phyloP scores from a whole-genome alignment of 75 land plant genomes.

The Cunninghamia lanceolata region DNA sequence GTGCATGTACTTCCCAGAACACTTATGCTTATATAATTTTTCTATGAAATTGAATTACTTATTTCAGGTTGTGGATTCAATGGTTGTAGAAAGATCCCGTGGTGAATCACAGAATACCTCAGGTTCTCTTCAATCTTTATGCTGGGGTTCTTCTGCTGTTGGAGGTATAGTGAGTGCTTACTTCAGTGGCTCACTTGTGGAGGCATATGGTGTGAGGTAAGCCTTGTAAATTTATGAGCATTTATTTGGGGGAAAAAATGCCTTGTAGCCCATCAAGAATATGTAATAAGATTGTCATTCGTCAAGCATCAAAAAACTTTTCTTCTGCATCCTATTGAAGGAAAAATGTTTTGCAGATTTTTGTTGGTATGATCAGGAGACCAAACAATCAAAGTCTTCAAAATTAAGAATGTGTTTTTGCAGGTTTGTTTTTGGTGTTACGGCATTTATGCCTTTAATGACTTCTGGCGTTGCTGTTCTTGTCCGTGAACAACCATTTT shows the following conservation, averaged over 20 bases:
- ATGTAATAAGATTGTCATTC: neutral
- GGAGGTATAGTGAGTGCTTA: slow-evolving; percentile 98
- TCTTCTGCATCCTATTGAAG: neutral
- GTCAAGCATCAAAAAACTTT: slow-evolving; percentile 2
- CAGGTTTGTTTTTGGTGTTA: slow-evolving; percentile 98
- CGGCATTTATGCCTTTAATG: slow-evolving; percentile 85
- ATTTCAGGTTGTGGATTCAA: slow-evolving; percentile 94
- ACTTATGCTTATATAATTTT: neutral
- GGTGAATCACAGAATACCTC: slow-evolving; percentile 93
- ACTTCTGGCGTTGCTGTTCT: slow-evolving; percentile 93
- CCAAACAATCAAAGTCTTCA: slow-evolving; percentile 3
- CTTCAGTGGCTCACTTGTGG: slow-evolving; percentile 95
- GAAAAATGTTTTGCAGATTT: neutral
- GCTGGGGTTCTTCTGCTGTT: slow-evolving; percentile 98
- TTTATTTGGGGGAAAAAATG: neutral
- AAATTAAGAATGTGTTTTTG: slow-evolving; percentile 12
- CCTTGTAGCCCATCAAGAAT: neutral
- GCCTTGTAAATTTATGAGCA: neutral
- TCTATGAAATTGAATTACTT: slow-evolving; percentile 11
- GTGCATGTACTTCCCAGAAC: neutral
- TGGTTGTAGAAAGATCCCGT: slow-evolving; percentile 98
- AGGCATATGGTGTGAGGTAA: slow-evolving; percentile 92
- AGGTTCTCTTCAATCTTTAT: slow-evolving; percentile 95
- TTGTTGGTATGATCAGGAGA: neutral
- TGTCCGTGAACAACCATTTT: slow-evolving; percentile 74